Base-by-base conservation (phyloP, 768 basidiomycete genomes). In the Kwoniella sp. region DNA sequence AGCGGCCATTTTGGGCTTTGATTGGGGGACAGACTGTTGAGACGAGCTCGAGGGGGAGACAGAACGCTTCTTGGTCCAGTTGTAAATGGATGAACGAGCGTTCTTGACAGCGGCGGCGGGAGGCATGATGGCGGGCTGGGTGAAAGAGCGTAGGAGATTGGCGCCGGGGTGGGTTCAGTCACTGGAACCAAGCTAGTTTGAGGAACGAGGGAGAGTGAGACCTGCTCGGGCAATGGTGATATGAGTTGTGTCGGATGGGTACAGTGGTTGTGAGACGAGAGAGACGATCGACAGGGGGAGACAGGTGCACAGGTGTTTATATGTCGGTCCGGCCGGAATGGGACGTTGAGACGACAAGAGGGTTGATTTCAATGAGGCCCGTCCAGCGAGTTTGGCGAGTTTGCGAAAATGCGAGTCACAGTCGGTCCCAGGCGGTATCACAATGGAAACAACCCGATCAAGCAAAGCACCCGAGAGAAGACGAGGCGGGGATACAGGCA, bases 11-110 rank as follows among this genome's bases (percentile, higher is more conserved):
- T 53, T 51, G 28, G 55, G 48, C 46, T 59, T 59, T 23, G 41
- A 11, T n/a, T 50, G 53, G 17, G 53, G 28, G 6, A 54, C 37
- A 15, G 54, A 26, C 40, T 38, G 41, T 34, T 34, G 43, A 26
- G 38, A 40, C 15, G 44, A 40, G 32, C 39, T 42, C 46, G 55
- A 53, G 27, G 65, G 59, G 26, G 62, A 63, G 20, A 57, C 57
- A 15, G 59, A 59, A 20, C 62, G 56, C 56, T 67, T 67, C 47
- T 63, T 67, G 28, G 63, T 50, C 53, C 56, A 59, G 39, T 54
- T 52, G 53, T 64, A 62, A 23, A 60, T 54, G 41, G 63, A 64
- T 7, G 60, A 54, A 40, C 60, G 55, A 38, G 58, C 52, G 28
- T 55, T 37, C 39, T 64, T 64, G 45, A 50, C 47, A 29, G 66